These are phyloP conservation scores for Camellia granthamiana DNA, from an alignment of 148 eudicot species.

Conservation along the genomic window DNA sequence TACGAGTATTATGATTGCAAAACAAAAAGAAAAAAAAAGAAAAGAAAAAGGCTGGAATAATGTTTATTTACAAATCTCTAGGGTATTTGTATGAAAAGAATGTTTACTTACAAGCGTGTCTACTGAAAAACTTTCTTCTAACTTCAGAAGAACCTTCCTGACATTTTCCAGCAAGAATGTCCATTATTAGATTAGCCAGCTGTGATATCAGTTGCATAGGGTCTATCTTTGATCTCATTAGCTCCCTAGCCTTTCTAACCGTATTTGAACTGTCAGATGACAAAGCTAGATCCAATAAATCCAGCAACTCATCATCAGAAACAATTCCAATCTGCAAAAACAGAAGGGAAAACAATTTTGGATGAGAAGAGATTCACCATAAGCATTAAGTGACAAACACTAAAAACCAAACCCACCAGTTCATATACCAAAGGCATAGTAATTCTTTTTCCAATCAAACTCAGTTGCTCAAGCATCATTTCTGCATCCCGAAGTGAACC, in stretches of 20 bases:
- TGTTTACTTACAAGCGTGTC: constrained; percentile 57
- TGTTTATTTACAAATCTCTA: no score
- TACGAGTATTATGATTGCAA: background rate
- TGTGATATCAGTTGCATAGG: constrained; percentile 93
- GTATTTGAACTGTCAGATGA: constrained; percentile 90
- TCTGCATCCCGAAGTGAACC: constrained; percentile 96
- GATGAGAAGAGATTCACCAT: background rate
- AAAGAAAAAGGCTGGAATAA: background rate
- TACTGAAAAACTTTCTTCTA: constrained; percentile 53
- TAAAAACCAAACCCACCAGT: constrained; percentile 51
- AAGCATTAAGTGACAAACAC: background rate
- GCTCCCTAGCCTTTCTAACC: constrained; percentile 80
- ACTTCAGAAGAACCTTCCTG: constrained; percentile 59
- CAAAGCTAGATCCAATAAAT: constrained; percentile 71
- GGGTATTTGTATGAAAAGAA: background rate
- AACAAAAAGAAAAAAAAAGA: background rate
- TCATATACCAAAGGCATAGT: constrained; percentile 69
- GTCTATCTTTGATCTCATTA: constrained; percentile 81
- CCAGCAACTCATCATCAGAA: constrained; percentile 86
- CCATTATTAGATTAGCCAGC: constrained; percentile 90
- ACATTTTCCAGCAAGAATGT: constrained; percentile 84
- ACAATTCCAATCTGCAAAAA: constrained; percentile 76
- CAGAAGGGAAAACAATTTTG: background rate
- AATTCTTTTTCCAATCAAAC: constrained; percentile 76
- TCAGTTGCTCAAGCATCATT: constrained; percentile 95